Percentiles rank a stretch among this genome's conserved stretches.
phyloP scores from a whole-genome alignment of 768 basidiomycete genomes.

The Psilocybe subaeruginosa region DNA sequence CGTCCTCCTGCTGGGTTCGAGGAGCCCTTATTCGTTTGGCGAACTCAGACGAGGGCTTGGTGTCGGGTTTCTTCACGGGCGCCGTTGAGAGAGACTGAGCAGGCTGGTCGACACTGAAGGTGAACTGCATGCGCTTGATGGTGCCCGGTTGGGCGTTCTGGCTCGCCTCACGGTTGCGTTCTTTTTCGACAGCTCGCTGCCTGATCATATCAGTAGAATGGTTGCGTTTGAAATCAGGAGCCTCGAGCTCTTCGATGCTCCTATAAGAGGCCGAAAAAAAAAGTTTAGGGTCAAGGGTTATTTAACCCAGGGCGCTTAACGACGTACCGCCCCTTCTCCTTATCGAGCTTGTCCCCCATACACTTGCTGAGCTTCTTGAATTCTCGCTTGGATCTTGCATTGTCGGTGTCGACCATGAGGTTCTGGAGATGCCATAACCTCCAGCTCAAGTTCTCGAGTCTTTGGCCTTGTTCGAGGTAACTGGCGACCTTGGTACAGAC shows the following conservation, averaged over 20 bases:
- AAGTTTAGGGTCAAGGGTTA: slow-evolving; percentile 38
- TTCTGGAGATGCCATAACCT: slow-evolving; percentile 92
- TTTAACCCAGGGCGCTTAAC: slow-evolving; percentile 11
- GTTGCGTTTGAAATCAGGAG: slow-evolving; percentile 81
- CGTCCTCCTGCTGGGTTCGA: slow-evolving; percentile 31
- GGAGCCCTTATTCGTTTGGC: slow-evolving; percentile 43
- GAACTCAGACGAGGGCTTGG: slow-evolving; percentile 68
- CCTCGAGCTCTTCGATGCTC: slow-evolving; percentile 83
- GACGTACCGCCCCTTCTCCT: slow-evolving; percentile 87
- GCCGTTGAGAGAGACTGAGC: slow-evolving; percentile 40
- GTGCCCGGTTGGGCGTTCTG: slow-evolving; percentile 67
- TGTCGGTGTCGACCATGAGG: slow-evolving; percentile 90
- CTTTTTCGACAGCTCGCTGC: slow-evolving; percentile 80
- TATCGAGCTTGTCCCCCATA: slow-evolving; percentile 93
- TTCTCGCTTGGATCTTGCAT: slow-evolving; percentile 85
- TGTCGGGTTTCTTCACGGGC: slow-evolving; percentile 65
- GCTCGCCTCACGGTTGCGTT: slow-evolving; percentile 74
- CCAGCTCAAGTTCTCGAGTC: slow-evolving; percentile 92
- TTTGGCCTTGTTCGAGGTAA: slow-evolving; percentile 88
- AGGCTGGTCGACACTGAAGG: slow-evolving; percentile 82
- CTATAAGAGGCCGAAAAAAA: slow-evolving; percentile 38
- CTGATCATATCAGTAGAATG: slow-evolving; percentile 80
- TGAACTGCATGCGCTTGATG: slow-evolving; percentile 90
- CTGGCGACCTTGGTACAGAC: slow-evolving; percentile 91
- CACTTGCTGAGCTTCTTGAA: slow-evolving; percentile 87